Conservation (phyloP, 129 eudicot genomes). For the Chrysanthemum lavandulifolium region DNA sequence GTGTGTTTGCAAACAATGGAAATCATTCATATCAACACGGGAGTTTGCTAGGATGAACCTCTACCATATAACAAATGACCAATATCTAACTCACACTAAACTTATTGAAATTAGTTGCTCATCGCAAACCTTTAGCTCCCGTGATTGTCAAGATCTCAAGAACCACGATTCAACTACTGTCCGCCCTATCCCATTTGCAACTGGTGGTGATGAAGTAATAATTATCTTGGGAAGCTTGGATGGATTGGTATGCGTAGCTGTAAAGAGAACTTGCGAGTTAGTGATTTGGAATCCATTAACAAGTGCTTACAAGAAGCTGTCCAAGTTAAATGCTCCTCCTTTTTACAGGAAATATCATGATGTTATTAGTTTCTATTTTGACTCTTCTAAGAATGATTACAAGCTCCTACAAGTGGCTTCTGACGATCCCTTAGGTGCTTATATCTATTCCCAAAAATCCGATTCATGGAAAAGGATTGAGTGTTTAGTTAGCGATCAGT, state of each 20-base stretch:
- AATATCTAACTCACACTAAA: neutral
- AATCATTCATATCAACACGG: neutral
- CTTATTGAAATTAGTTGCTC: neutral
- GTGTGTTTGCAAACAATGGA: constrained; percentile 11
- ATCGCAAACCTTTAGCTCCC: neutral
- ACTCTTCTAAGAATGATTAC: constrained; percentile 1
- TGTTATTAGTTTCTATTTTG: neutral
- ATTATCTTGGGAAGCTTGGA: too few relatives aligned
- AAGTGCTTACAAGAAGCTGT: neutral
- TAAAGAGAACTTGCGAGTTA: too few relatives aligned
- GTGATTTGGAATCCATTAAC: too few relatives aligned
- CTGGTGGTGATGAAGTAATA: too few relatives aligned
- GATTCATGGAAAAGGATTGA: neutral
- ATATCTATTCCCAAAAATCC: neutral
- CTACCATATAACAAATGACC: too few relatives aligned
- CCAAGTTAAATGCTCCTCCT: too few relatives aligned
- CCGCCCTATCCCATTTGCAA: too few relatives aligned
- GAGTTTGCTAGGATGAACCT: neutral
- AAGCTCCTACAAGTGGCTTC: too few relatives aligned
- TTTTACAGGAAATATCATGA: neutral
- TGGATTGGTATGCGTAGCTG: too few relatives aligned
- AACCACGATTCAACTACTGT: too few relatives aligned
- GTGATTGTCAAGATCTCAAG: neutral
- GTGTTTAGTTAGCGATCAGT: neutral
- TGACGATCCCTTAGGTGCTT: too few relatives aligned